Conservation (phyloP, 371 early-diverging fungal genomes). For the Saksenaea oblongispora region DNA sequence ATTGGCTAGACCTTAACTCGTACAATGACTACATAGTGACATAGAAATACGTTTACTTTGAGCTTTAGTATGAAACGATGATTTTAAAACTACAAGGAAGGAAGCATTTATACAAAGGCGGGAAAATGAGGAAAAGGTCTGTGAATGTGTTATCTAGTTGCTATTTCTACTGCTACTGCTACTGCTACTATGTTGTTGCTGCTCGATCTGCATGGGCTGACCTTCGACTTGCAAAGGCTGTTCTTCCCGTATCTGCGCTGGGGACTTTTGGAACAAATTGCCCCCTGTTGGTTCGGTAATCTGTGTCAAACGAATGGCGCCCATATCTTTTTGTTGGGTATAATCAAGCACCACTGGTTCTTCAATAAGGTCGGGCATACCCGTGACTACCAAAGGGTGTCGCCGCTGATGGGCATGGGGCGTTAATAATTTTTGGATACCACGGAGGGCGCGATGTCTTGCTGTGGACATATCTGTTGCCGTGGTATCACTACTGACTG, state of each 20-base stretch:
- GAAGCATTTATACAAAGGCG: not conserved
- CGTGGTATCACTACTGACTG: not conserved
- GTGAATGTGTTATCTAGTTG: not conserved
- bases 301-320: slow-evolving; percentile 11
- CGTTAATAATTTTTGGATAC: slow-evolving; percentile 21
- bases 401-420: slow-evolving; percentile 14
- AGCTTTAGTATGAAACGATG: too few species aligned
- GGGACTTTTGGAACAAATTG: slow-evolving; percentile 7
- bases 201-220: not conserved
- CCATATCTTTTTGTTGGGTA: slow-evolving; percentile 35
- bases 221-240: not conserved
- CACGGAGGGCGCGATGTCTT: slow-evolving; percentile 11
- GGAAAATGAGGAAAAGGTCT: not conserved
- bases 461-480: not conserved
- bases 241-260: not conserved
- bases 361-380: slow-evolving; percentile 41
- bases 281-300: slow-evolving; percentile 12
- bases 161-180: not conserved
- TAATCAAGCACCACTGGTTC: slow-evolving; percentile 40
- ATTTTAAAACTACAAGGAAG: too few species aligned
- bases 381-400: slow-evolving; percentile 26
- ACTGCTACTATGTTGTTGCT: not conserved
- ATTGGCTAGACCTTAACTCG: too few species aligned
- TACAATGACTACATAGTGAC: too few species aligned
- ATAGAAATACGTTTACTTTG: too few species aligned